Evolutionary conservation across 179 eudicot species (phyloP), one percentile per base, ranked within the genome.

Genomic region (Spergularia azorica): DNA sequence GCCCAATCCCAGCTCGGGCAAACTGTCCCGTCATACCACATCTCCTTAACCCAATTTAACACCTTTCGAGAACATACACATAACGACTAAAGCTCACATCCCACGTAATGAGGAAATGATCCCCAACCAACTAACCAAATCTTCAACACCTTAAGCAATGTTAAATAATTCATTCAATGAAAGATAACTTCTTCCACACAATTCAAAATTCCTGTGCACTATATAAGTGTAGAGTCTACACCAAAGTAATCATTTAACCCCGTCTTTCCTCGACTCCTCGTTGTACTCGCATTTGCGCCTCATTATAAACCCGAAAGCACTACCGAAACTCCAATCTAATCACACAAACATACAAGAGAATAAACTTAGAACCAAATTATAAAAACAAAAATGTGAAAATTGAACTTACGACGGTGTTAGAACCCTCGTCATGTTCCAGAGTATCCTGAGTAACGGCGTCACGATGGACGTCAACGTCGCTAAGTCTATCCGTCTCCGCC

Each of bases 321-420:
- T 26, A 26, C 32, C 0, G 48, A 26, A 26, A 26, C 32, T 6
- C 48, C 48, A 43, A 43, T 43, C 6, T 1, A 43, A 43, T 56
- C 26, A 26, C 61, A 14, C 15, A 1, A 13, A 15, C 16, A 57
- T 43, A 55, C 32, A 48, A 43, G 2, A 68, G 0, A 17, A 50
- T 26, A 26, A 26, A 26, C 32, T 26, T 26, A 26, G 32, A 26
- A 26, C 32, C 32, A 26, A 26, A 26, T 26, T 26, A 26, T 26
- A 17, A 75, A n/a, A 6, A 20, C 32, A 54, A 16, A 12, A 55
- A 8, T 26, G 32, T 26, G 32, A 9, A 55, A 7, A 0, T 9
- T 46, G 56, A 48, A 71, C 92, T 84, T 73, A 91, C 97, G 72
- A 89, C 89, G 67, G 87, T 83, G 65, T 83, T 84, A 13, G 96